These are phyloP conservation scores for Phytopythium aichiense DNA, from an alignment of 352 stramenopile genomes.

Conservation along the genomic window DNA sequence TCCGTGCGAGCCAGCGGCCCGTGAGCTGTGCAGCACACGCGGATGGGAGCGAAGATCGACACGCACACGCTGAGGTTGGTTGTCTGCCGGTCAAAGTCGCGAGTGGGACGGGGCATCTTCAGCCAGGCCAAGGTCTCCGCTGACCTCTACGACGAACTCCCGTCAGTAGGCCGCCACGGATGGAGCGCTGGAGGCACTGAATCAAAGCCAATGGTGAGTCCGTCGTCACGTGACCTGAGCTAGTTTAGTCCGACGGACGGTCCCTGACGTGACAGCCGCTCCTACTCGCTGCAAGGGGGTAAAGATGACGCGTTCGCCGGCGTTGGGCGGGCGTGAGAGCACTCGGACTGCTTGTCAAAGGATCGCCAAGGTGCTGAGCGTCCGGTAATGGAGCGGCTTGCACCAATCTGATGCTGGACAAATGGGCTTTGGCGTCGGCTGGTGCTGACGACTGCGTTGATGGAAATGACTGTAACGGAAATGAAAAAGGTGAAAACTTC, in stretches of 20 bases:
- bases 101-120: background rate
- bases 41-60: background rate
- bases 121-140: background rate
- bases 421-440: too few species aligned
- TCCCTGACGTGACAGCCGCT: background rate
- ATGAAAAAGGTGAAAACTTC: too few species aligned
- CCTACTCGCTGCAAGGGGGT: background rate
- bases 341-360: too few species aligned
- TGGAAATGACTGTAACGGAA: too few species aligned
- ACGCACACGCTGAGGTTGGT: background rate
- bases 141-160: background rate
- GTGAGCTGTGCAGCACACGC: background rate
- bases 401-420: too few species aligned
- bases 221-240: too few species aligned
- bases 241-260: constrained; percentile 2
- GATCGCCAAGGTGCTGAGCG: too few species aligned
- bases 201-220: background rate
- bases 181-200: background rate
- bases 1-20: background rate
- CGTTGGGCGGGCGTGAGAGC: too few species aligned
- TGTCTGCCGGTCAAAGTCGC: background rate
- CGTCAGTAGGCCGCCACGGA: background rate
- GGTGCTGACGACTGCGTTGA: too few species aligned
- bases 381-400: too few species aligned
- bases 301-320: background rate